phyloP scores from a whole-genome alignment of 2,329 filamentous ascomycete genomes.

The Fusarium sp. region DNA sequence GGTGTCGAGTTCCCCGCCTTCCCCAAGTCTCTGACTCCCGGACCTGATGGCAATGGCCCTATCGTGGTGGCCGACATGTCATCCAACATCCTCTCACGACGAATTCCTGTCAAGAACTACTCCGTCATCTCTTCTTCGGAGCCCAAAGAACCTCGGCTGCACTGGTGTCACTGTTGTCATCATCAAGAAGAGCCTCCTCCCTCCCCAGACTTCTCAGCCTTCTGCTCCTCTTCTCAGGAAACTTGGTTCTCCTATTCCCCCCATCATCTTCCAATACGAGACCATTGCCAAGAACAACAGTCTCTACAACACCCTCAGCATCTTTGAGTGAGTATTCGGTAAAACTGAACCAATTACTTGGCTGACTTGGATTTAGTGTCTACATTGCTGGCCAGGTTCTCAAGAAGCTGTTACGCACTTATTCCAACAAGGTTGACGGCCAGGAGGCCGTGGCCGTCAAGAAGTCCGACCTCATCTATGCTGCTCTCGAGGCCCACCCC shows the following conservation, averaged over 20 bases:
- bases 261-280: constrained; percentile 85
- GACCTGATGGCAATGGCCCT: constrained; percentile 71
- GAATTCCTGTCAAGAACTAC: constrained; percentile 82
- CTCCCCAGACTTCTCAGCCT: constrained; percentile 74
- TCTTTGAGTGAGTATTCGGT: constrained; percentile 75
- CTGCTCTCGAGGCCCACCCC: constrained; percentile 78
- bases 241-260: constrained; percentile 81
- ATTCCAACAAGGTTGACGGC: constrained; percentile 76
- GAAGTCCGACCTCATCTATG: constrained; percentile 84
- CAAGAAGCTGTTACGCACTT: constrained; percentile 75
- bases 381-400: constrained; percentile 93
- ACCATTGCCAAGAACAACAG: constrained; percentile 93
- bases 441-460: constrained; percentile 79
- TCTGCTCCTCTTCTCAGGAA: constrained; percentile 76
- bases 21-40: constrained; percentile 72
- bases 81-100: constrained; percentile 89
- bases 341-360: background rate
- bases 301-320: constrained; percentile 94
- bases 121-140: constrained; percentile 89
- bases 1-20: constrained; percentile 89
- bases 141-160: constrained; percentile 94
- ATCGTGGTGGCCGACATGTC: constrained; percentile 94
- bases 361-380: constrained; percentile 64
- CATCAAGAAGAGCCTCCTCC: constrained; percentile 83
- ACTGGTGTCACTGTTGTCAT: constrained; percentile 90